Base-by-base conservation (phyloP, 2,329 filamentous ascomycete genomes). In the Zalaria sp. region DNA sequence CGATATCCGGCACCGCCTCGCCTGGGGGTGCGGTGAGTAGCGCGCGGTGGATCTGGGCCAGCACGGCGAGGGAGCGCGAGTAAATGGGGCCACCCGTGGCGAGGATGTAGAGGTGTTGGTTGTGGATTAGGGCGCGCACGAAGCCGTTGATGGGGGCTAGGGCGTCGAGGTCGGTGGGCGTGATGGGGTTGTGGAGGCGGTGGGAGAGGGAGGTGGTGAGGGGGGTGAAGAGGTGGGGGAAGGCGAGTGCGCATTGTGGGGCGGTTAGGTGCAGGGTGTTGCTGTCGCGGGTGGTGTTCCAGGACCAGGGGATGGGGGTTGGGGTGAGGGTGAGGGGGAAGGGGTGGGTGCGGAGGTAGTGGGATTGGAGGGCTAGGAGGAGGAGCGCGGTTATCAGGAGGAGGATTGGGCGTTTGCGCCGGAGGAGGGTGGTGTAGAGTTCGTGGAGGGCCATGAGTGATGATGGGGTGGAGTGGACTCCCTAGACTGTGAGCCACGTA, bases 1-100 rank as follows among this genome's bases (percentile, higher is more conserved):
- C 68, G 39, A 71, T 63, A 39, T 66, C 65, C 5, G 68, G 68
- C 6, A 72, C 57, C 7, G 47, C 51, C 29, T 32, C 29, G 25
- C 53, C 55, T 8, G 60, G 49, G 8, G 66, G 59, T 25, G 60
- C 58, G 3, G 63, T 54, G 25, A 55, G 43, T 9, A 73, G 56
- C 5, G 69, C 67, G 27, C 69, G 67, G 45, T 72, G 59, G 27
- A 73, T 57, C 5, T 66, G 59, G 47, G 66, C 61, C 2, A 72
- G 55, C 0, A 38, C 34, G 11, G 38, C 37, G 31, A 35, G 35
- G 4, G 42, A 43, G 25, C 44, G 29, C 25, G 40, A 35, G 25
- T 27, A 40, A 28, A 39, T 44, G 37, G 9, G 18, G 7, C 3
- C 27, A 32, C n/a, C 37, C 35, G 35, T 41, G 41, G 29, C 7